These are phyloP conservation scores for Penicillium longicatenatum DNA, from an alignment of 495 filamentous ascomycete genomes.

Conservation along the genomic window DNA sequence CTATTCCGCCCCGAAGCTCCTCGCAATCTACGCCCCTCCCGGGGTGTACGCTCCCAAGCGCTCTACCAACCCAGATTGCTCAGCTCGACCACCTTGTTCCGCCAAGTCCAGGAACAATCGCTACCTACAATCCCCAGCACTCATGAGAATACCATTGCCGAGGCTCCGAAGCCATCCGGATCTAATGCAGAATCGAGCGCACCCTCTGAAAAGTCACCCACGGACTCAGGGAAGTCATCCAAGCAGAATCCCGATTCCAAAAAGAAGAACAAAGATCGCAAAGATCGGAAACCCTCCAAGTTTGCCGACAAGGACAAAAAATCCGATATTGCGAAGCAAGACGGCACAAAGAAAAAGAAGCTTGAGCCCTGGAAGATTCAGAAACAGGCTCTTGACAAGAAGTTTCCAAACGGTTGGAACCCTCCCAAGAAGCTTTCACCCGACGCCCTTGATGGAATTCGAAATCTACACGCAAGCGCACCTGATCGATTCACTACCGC, in stretches of 20 bases:
- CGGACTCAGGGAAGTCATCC: not conserved
- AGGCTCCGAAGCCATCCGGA: not conserved
- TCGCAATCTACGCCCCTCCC: constrained; percentile 4
- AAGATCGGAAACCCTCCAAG: constrained; percentile 3
- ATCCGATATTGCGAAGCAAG: constrained; percentile 9
- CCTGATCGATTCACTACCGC: constrained; percentile 74
- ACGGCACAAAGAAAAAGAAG: constrained; percentile 30
- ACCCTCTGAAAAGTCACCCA: not conserved
- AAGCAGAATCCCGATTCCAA: not conserved
- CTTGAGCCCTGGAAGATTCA: constrained; percentile 68
- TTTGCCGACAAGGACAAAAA: constrained; percentile 9
- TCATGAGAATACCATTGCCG: not conserved
- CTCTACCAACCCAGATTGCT: constrained; percentile 16
- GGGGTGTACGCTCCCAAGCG: constrained; percentile 1
- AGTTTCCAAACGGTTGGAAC: constrained; percentile 77
- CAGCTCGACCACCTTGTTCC: constrained; percentile 9
- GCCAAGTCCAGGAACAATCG: constrained; percentile 2
- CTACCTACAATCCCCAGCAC: not conserved
- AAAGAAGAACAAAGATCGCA: not conserved
- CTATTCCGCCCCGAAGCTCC: constrained; percentile 29
- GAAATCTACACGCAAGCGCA: constrained; percentile 70
- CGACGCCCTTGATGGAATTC: constrained; percentile 84
- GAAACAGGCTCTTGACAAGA: constrained; percentile 65
- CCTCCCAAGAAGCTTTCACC: constrained; percentile 87
- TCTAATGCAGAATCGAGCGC: not conserved